A percentile compares a stretch with the other conserved stretches of the same genome.
These are phyloP conservation scores for Fusarium albidum DNA, from an alignment of 2,329 filamentous ascomycete genomes.

Conservation along the genomic window DNA sequence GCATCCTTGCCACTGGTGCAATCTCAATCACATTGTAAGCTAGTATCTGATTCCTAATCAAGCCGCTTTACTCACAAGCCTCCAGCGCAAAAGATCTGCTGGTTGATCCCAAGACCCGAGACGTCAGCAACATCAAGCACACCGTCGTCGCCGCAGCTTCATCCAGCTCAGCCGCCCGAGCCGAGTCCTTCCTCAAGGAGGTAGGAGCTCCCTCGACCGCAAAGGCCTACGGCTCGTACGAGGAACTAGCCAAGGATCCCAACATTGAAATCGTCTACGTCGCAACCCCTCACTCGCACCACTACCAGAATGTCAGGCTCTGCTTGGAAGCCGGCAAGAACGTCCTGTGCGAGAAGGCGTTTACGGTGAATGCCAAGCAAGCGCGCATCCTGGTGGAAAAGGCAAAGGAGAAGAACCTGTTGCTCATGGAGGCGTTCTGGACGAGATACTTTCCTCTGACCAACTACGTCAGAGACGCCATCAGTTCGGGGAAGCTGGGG, in stretches of 20 bases:
- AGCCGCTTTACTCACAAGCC: background rate
- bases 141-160: constrained; percentile 80
- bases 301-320: constrained; percentile 87
- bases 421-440: constrained; percentile 88
- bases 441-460: constrained; percentile 87
- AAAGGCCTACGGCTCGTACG: constrained; percentile 80
- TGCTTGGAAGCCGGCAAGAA: constrained; percentile 83
- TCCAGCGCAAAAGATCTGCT: constrained; percentile 72
- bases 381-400: constrained; percentile 73
- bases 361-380: constrained; percentile 84
- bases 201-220: constrained; percentile 72
- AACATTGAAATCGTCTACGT: constrained; percentile 87
- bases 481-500: constrained; percentile 61
- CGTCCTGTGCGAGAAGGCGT: constrained; percentile 88
- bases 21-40: constrained; percentile 16
- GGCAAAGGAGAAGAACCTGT: constrained; percentile 74
- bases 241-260: constrained; percentile 78
- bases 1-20: constrained; percentile 19
- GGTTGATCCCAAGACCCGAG: constrained; percentile 72
- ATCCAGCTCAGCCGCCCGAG: constrained; percentile 73
- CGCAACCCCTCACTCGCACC: constrained; percentile 87
- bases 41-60: background rate
- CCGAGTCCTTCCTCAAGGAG: constrained; percentile 74
- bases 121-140: constrained; percentile 76
- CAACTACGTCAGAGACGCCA: constrained; percentile 73